Percentiles rank a stretch among this genome's conserved stretches.
phyloP scores from a whole-genome alignment of 2,329 filamentous ascomycete genomes.

The Endoconidiophora polonica region DNA sequence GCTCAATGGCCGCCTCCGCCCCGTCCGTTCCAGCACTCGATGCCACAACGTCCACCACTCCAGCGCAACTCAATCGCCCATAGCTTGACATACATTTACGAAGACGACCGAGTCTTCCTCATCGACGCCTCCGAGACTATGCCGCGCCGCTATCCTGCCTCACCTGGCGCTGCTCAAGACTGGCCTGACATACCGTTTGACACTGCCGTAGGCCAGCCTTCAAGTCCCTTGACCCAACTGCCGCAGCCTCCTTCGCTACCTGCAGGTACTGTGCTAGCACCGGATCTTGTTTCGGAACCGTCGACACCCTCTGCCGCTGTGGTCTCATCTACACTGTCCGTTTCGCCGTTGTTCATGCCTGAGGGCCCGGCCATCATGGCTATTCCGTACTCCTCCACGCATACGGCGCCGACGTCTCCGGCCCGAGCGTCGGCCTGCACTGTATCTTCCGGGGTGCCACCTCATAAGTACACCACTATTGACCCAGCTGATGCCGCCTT shows the following conservation, averaged over 20 bases:
- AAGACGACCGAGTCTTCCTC: too few species aligned
- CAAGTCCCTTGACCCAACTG: not conserved
- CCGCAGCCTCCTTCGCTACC: not conserved
- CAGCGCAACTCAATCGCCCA: not conserved
- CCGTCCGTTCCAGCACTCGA: not conserved
- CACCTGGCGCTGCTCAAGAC: not conserved
- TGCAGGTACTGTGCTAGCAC: not conserved
- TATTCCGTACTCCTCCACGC: not conserved
- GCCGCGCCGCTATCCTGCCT: not conserved
- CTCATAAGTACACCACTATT: slow-evolving; percentile 7
- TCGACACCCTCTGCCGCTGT: not conserved
- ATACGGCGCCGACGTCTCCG: not conserved
- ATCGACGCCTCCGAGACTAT: not conserved
- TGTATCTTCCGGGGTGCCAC: not conserved
- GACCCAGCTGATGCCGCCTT: slow-evolving; percentile 5
- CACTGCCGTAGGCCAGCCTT: too few species aligned
- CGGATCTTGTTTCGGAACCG: not conserved
- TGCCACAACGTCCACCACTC: not conserved
- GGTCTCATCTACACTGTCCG: not conserved
- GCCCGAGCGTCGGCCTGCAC: not conserved
- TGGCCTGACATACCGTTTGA: not conserved
- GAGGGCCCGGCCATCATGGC: not conserved
- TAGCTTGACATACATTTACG: too few species aligned
- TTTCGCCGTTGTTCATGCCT: not conserved
- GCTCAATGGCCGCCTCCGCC: slow-evolving; percentile 6